Percentiles rank a stretch among this genome's conserved stretches.
These are phyloP conservation scores for Leccinum uliginosum DNA, from an alignment of 768 basidiomycete genomes.

Conservation along the genomic window DNA sequence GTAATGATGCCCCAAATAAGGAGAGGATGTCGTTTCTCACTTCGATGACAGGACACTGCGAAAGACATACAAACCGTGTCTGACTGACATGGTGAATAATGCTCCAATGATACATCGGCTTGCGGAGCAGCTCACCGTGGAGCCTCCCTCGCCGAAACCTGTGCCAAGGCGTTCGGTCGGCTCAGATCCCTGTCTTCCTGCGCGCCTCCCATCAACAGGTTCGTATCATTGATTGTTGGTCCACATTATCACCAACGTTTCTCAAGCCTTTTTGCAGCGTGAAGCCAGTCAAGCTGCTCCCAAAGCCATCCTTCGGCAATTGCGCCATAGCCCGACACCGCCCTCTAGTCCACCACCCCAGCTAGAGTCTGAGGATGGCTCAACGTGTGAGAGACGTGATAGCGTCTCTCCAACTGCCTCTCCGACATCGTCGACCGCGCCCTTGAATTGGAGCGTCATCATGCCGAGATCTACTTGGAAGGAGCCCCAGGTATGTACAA, in stretches of 20 bases:
- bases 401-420: constrained; percentile 19
- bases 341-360: constrained; percentile 20
- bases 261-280: constrained; percentile 62
- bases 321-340: constrained; percentile 43
- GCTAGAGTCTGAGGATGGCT: constrained; percentile 12
- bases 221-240: constrained; percentile 21
- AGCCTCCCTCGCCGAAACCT: constrained; percentile 17
- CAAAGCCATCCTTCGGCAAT: constrained; percentile 50
- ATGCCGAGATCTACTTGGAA: constrained; percentile 37
- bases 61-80: constrained; percentile 3
- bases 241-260: constrained; percentile 20
- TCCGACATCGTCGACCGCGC: constrained; percentile 19
- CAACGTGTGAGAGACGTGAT: constrained; percentile 7
- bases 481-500: constrained; percentile 45
- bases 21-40: constrained; percentile 2
- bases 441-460: constrained; percentile 13
- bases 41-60: constrained; percentile 12
- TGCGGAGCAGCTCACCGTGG: constrained; percentile 23
- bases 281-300: constrained; percentile 64
- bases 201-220: constrained; percentile 67
- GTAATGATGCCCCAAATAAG: constrained; percentile 4
- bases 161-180: constrained; percentile 36
- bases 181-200: constrained; percentile 58
- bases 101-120: constrained; percentile 30
- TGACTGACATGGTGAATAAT: constrained; percentile 50